Percentiles rank a stretch among this genome's conserved stretches.
Evolutionary conservation across 768 basidiomycete species (phyloP).

Genomic region (Macrolepiota dolichaula): DNA sequence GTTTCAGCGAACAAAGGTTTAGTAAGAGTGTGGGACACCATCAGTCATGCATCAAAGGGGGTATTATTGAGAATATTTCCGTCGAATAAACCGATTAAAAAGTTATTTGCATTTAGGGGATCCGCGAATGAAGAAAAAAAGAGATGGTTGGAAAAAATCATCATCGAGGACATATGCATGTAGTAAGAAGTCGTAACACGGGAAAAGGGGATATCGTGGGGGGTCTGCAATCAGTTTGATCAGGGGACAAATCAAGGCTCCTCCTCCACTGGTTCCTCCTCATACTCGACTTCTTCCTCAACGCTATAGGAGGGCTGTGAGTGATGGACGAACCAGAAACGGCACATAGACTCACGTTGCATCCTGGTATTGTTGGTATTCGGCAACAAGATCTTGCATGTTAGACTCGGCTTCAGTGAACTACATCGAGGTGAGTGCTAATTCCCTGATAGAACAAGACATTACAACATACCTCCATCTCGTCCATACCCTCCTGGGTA

Average conservation of each 20-base stretch:
- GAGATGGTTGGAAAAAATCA: constrained; percentile 24
- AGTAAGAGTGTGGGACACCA: not conserved
- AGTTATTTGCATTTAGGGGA: constrained; percentile 25
- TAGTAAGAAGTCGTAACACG: constrained; percentile 25
- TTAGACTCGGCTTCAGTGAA: constrained; percentile 99
- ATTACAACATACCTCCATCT: constrained; percentile 69
- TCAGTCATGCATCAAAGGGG: not conserved
- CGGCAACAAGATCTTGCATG: constrained; percentile 98
- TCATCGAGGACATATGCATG: constrained; percentile 36
- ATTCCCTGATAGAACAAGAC: not conserved
- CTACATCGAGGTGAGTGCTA: constrained; percentile 26
- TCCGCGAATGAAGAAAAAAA: constrained; percentile 29
- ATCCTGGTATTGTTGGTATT: constrained; percentile 97
- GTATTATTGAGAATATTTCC: constrained; percentile 11
- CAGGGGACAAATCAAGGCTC: constrained; percentile 26
- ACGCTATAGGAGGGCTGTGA: constrained; percentile 39
- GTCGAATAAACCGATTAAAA: constrained; percentile 14
- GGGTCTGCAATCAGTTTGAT: constrained; percentile 28
- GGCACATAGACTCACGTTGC: constrained; percentile 64
- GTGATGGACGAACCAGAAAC: not conserved
- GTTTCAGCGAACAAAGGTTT: too few species aligned
- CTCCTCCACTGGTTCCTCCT: constrained; percentile 66
- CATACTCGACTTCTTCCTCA: constrained; percentile 88
- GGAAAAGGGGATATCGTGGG: constrained; percentile 15
- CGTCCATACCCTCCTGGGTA: constrained; percentile 99